Base-by-base conservation (phyloP, 352 stramenopile genomes). In the Pythium monospermum region DNA sequence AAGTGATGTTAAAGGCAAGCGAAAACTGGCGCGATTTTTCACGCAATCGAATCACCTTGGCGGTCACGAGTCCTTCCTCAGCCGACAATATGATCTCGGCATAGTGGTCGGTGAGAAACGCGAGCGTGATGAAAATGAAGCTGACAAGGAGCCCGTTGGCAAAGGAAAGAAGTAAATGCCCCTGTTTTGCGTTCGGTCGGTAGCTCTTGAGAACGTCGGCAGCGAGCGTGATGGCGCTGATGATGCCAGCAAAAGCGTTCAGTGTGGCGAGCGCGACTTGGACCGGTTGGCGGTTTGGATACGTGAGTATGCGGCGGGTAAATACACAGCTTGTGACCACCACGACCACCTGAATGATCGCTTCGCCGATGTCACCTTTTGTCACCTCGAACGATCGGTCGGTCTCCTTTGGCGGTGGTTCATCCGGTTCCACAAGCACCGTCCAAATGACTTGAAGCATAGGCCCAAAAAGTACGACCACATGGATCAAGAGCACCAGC, bases 81-180 rank as follows among this genome's bases (percentile, higher is more conserved):
- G 48, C 35, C 13, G 60, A 32, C 11, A 63, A 22, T 23, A 61
- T 36, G 36, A 42, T 38, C 7, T 59, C 53, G 6, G 48, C 46
- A 49, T 71, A 76, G 37, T 68, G 57, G 31, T 71, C 59, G n/a
- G 57, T 75, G 23, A 80, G 46, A 23, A 61, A 58, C 4, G 49
- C 60, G 11, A 74, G 32, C 6, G 60, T 48, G 15, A 59, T 28
- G 52, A 67, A 74, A 15, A 76, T 41, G 11, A 65, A 39, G 2
- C 23, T 61, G 13, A 61, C 57, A 7, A 76, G 27, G 1, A 71
- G 21, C 26, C 64, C 59, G 39, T 73, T 73, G 0, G 57, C 55
- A 44, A 58, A 36, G 10, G 51, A 61, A 23, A 66, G 64, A 18
- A 76, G 50, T 18, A 57, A 52, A 10, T 53, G 45, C 6, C 48